Base-by-base conservation (phyloP, 495 filamentous ascomycete genomes). In the Daldinia caldariorum region DNA sequence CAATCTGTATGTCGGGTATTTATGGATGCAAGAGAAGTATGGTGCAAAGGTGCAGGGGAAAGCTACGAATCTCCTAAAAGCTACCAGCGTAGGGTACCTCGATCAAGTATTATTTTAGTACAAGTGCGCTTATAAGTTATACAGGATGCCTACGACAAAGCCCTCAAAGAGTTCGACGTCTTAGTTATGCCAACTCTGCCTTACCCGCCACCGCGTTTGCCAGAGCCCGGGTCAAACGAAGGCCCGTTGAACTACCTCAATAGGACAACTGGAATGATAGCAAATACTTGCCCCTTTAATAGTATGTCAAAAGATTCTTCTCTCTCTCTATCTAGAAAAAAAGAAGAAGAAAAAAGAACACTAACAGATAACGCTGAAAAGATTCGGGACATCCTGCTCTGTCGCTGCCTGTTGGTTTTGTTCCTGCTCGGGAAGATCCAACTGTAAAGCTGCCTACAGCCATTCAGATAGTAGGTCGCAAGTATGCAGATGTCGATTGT, bases 271-370 rank as follows among this genome's bases (percentile, higher is more conserved):
- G 84, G 85, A 0, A 64, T 85, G 35, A 82, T 84, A 1, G 80
- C 79, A 18, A 89, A 89, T 63, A 89, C 87, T 6, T 82, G 83
- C 37, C 78, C 83, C 13, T 88, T 88, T 64, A 84, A 90, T 63
- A 67, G 69, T 69, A 41, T 39, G 56, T 67, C 4, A n/a, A 16
- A 34, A 34, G 26, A 8, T 6, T 13, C 7, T 10, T 26, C 26
- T 26, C 26, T 26, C 26, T 26, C 3, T 26, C 26, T 26, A 26
- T 26, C 26, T 26, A 26, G 26, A 26, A 26, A 26, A n/a, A n/a
- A n/a, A 20, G 14, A 4, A 32, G 14, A 16, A 4, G 18, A 26
- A 22, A 26, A 55, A 3, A 39, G 2, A 20, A 0, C 1, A 32
- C 29, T 60, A 14, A 54, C 7, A 2, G 41, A 31, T 49, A 14